Evolutionary conservation across 768 basidiomycete genomes (phyloP), one percentile per base, ranked within the genome.

Genomic region (Boletus eberwhitei): DNA sequence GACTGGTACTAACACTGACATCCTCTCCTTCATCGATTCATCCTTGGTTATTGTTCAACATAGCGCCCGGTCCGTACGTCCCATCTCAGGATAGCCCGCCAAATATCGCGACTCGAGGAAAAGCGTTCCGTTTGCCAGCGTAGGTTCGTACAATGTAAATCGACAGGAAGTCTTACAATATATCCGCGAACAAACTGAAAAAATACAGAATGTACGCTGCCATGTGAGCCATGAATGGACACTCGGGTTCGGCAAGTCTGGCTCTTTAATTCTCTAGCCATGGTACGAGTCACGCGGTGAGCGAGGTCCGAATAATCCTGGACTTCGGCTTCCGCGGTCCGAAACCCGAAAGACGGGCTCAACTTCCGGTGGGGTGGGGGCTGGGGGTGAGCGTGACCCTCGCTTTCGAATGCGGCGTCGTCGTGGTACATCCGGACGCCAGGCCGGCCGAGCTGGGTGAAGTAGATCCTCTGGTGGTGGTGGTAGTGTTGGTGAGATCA

Each of bases 221-320:
- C 39, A 42, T 17, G 16, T 24, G 9, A 2, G 1, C 41, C 24
- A 24, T 24, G 13, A 9, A 24, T 9, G 22, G 22, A 16, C 8
- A 21, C 16, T 17, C 17, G 42, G 9, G 5, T 3, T 31, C 29
- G n/a, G 8, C 7, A 8, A 29, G 4, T 32, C 31, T 31, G 31
- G 31, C 8, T 21, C 14, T 32, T 32, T 13, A 21, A 32, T 21
- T 14, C 6, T 17, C 17, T 2, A 19, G 17, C 12, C 8, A 39
- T 5, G 24, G 1, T 12, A 43, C 17, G 11, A 24, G 17, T 67
- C 68, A 35, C 76, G 69, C 13, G 83, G 83, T 14, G 85, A 82
- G 35, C 84, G 75, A 24, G 87, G 87, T 22, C 89, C 88, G 64
- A 90, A 91, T 45, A 92, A 67, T 17, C 88, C 87, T 22, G 82